Evolutionary conservation across 2,329 filamentous ascomycete genomes (phyloP), one percentile per base, ranked within the genome.

Genomic region (Penicillium sp.): DNA sequence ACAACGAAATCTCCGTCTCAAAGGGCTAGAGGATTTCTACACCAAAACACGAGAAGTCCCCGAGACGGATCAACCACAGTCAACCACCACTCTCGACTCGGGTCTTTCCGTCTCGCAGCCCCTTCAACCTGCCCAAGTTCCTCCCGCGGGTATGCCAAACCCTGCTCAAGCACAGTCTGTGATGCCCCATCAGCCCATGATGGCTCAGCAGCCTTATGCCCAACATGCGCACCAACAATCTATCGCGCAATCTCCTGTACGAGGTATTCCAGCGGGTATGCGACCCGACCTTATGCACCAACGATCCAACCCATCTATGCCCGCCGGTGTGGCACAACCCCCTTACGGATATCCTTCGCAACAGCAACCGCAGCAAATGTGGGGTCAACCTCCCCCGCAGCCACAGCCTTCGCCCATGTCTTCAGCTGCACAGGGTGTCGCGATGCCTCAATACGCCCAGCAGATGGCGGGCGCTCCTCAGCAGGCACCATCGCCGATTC

Each of bases 1-100:
- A 64, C 89, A 92, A 72, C 88, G 93, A 54, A 86, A 86, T 34
- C 87, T 89, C 74, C 89, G 94, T 54, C 84, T 82, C 55, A 87
- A 92, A 54, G 95, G 91, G 63, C 80, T 96, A 60, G 87, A 93
- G 51, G 87, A 86, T 51, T 83, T 92, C 61, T 97, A 92, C 89
- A 85, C 88, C 60, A 84, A 89, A 57, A 88, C 90, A 10, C 92
- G 95, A 61, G 91, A 97, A 69, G 86, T 89, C 55, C 87, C 90
- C 3, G 75, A 77, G 18, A 78, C 81, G n/a, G 77, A 68, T 45
- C 42, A 45, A 19, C 56, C 62, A 6, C 69, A 71, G 54, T 59
- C 69, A 58, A 52, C 63, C 56, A 33, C 69, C 66, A 61, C 61
- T 67, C 28, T 65, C 34, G 73, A 75, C 21, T 60, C 71, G 56